Conservation (phyloP, 441 rosid species). For the Rhodomyrtus psidioides region DNA sequence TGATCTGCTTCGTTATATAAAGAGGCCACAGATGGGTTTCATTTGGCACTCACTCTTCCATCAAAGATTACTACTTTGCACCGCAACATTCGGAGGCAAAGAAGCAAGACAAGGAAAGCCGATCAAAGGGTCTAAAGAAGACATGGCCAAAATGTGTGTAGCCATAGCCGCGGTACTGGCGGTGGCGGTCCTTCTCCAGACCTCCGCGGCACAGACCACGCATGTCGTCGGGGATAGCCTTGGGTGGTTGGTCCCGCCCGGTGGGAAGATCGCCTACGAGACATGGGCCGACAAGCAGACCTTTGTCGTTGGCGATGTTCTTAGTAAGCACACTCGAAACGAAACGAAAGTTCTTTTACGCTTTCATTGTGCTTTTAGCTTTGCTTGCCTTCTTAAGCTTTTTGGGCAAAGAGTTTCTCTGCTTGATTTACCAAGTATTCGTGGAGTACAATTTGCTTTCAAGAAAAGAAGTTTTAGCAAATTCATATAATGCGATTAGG, state of each 20-base stretch:
- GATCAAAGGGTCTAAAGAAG: background rate
- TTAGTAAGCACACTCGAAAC: background rate
- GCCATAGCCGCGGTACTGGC: background rate
- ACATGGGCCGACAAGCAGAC: conserved; percentile 6
- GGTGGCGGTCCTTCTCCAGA: background rate
- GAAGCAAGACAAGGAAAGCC: background rate
- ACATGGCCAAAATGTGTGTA: background rate
- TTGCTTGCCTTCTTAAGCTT: no score
- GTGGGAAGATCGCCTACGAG: background rate
- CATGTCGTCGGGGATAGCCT: conserved; percentile 6
- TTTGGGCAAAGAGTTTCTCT: background rate
- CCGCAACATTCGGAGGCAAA: background rate
- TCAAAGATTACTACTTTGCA: background rate
- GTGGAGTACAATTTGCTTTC: background rate
- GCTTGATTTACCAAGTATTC: background rate
- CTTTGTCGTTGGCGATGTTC: conserved; percentile 5
- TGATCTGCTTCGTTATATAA: background rate
- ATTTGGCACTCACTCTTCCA: background rate
- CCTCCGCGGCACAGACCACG: background rate
- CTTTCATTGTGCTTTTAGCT: background rate
- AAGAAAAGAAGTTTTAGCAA: background rate
- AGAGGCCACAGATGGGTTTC: background rate
- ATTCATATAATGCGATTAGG: background rate
- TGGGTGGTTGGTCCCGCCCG: conserved; percentile 13
- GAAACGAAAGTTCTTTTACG: background rate